Percentiles rank a stretch among this genome's conserved stretches.
These are phyloP conservation scores for Murraya koenigii DNA, from an alignment of 345 rosid genomes.

Conservation along the genomic window DNA sequence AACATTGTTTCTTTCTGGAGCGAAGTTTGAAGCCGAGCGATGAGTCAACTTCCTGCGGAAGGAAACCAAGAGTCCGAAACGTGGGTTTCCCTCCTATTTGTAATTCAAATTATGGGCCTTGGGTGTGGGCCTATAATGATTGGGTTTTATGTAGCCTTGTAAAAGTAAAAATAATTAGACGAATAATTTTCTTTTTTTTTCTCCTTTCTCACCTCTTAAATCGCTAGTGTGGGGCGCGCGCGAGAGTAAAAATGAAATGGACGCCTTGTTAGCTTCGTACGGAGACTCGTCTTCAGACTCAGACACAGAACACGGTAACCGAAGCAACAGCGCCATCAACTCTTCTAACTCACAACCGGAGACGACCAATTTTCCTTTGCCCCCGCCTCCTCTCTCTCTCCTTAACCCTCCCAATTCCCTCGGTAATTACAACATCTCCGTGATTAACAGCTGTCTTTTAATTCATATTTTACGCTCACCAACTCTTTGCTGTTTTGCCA, in stretches of 20 bases:
- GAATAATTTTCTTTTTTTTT: too few relatives aligned
- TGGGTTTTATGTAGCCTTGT: too few relatives aligned
- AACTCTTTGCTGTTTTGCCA: conserved; percentile 23
- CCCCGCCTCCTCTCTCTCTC: conserved; percentile 80
- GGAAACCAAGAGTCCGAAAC: not conserved
- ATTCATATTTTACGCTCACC: not conserved
- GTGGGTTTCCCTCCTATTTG: not conserved
- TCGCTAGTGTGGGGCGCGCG: not conserved
- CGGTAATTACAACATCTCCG: conserved; percentile 28
- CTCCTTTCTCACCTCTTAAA: too few relatives aligned
- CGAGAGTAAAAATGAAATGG: conserved; percentile 33
- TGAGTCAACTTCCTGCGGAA: not conserved
- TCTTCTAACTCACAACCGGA: conserved; percentile 5
- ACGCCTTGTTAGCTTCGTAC: conserved; percentile 63
- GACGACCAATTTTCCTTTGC: conserved; percentile 31
- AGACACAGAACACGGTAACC: conserved; percentile 38
- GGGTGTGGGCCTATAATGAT: too few relatives aligned
- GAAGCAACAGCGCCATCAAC: not conserved
- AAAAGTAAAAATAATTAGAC: too few relatives aligned
- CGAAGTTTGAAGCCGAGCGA: not conserved
- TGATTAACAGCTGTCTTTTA: too few relatives aligned
- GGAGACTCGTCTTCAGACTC: conserved; percentile 56
- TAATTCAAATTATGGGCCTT: conserved; percentile 2
- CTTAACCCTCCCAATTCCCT: conserved; percentile 52
- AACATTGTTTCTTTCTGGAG: conserved; percentile 2